Base-by-base conservation (phyloP, 768 basidiomycete genomes). In the Gloeopeniophorella convolvens region DNA sequence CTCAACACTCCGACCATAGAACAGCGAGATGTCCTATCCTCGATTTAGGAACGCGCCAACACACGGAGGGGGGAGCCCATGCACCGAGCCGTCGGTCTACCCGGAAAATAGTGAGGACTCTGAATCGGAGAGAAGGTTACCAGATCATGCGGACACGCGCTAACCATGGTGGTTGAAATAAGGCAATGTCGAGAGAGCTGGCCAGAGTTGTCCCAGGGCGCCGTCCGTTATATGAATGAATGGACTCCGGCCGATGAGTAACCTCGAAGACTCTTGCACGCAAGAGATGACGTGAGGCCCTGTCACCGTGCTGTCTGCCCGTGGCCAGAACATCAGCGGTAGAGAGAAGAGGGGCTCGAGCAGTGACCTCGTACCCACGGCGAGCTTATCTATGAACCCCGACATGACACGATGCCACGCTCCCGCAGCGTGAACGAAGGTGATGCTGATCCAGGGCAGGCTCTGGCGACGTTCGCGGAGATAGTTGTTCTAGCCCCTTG, bases 111-210 rank as follows among this genome's bases (percentile, higher is more conserved):
- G 42, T 26, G 45, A 45, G 42, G 42, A 44, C 28, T 20, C 27
- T 23, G 24, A 36, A 33, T 54, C 52, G 48, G 35, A 18, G 6
- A 53, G 30, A 39, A 24, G 30, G 42, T 21, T 18, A 41, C 32
- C n/a, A n/a, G n/a, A 32, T 45, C 51, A 52, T 15, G 36, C 46
- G 30, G 42, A 54, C 52, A 54, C 39, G 52, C 48, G 52, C 43
- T 51, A 34, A 16, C 13, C 28, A 46, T 18, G 41, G n/a, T n/a
- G n/a, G n/a, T n/a, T n/a, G n/a, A n/a, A n/a, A n/a, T n/a, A n/a
- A n/a, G n/a, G n/a, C n/a, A n/a, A 27, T 54, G 31, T 36, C 46
- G 46, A 43, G 41, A 35, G 35, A 18, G 32, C 47, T 42, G 35
- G 32, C 34, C 31, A n/a, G n/a, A n/a, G n/a, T n/a, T n/a, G n/a